Percentiles rank a stretch among this genome's conserved stretches.
Conservation (phyloP, 73 alveolate species). For the Paramecium tetraurelia region DNA sequence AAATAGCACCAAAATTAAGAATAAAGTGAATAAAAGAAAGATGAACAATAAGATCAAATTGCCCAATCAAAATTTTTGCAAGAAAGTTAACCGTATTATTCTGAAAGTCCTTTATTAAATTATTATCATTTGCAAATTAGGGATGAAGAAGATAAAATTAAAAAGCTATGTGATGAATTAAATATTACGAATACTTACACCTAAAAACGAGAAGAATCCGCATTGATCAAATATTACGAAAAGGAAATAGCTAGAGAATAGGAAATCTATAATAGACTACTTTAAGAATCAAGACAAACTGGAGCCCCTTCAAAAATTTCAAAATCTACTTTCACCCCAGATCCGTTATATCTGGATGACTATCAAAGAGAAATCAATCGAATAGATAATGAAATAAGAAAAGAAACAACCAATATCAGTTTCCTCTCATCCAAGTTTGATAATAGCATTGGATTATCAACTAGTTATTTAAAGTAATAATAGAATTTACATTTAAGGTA, state of each 20-base stretch:
- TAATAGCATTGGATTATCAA: not conserved
- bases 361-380: not conserved
- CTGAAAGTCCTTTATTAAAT: not conserved
- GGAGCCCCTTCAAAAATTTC: not conserved
- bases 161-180: not conserved
- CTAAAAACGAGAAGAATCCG: not conserved
- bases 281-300: not conserved
- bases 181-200: not conserved
- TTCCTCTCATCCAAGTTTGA: not conserved
- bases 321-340: not conserved
- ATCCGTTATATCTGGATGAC: not conserved
- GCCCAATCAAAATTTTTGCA: not conserved
- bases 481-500: not conserved
- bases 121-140: not conserved
- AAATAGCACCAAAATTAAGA: not conserved
- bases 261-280: not conserved
- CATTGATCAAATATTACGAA: not conserved
- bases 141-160: not conserved
- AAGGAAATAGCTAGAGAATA: not conserved
- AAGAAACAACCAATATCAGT: not conserved
- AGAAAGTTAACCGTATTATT: not conserved
- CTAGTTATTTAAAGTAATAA: not conserved
- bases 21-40: not conserved
- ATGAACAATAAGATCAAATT: not conserved
- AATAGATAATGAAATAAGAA: not conserved